A percentile compares a stretch with the other conserved stretches of the same genome.
These are phyloP conservation scores for Chlorella sp. DNA, from an alignment of 139 green algal species.

Conservation along the genomic window DNA sequence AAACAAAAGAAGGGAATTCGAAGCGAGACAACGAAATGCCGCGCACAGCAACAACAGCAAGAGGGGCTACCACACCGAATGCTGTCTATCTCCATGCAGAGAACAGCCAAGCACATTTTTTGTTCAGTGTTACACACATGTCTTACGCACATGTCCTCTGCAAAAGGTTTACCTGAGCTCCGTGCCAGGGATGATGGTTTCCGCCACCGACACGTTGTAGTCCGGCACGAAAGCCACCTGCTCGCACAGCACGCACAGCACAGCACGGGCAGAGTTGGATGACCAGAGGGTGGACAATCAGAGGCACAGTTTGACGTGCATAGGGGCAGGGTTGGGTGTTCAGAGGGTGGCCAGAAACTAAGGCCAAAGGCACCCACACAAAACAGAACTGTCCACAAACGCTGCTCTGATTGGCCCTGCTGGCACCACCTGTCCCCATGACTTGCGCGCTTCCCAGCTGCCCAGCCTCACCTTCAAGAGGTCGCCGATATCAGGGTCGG, in stretches of 20 bases:
- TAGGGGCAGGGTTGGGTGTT: too few species aligned
- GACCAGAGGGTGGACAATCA: too few species aligned
- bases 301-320: too few species aligned
- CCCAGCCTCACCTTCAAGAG: slow-evolving; percentile 83
- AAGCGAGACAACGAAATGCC: not conserved
- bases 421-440: too few species aligned
- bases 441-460: too few species aligned
- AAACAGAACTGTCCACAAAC: too few species aligned
- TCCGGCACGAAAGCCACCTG: slow-evolving; percentile 91
- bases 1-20: not conserved
- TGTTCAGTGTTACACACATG: not conserved
- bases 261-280: too few species aligned
- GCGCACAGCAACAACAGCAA: not conserved
- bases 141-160: not conserved
- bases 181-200: slow-evolving; percentile 90
- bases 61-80: not conserved
- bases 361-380: too few species aligned
- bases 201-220: slow-evolving; percentile 98
- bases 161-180: slow-evolving; percentile 68
- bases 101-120: not conserved
- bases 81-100: not conserved
- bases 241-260: too few species aligned
- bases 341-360: too few species aligned
- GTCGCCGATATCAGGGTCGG: slow-evolving; percentile 92
- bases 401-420: too few species aligned